Evolutionary conservation across 768 basidiomycete genomes (phyloP).

Genomic region (Fibroporia radiculosa): DNA sequence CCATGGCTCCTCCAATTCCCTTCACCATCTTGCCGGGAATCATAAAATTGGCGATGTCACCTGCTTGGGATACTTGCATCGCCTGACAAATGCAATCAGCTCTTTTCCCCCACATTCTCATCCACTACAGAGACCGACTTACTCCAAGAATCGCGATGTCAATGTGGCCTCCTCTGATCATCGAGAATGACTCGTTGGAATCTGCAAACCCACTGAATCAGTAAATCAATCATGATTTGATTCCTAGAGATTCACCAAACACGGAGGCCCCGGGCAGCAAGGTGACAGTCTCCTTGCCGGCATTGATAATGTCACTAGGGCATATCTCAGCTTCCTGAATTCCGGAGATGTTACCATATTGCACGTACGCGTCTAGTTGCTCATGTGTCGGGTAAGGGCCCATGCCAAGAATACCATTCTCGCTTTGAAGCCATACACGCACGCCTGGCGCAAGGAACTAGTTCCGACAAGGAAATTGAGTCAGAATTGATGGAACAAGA

Average conservation of each 20-base stretch:
- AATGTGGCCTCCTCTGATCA: constrained; percentile 97
- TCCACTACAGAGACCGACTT: constrained; percentile 24
- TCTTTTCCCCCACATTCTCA: constrained; percentile 6
- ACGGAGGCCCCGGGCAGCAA: constrained; percentile 86
- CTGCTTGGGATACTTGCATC: constrained; percentile 90
- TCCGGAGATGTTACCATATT: no score
- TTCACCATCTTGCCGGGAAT: constrained; percentile 91
- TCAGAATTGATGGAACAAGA: not conserved
- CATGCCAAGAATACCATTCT: constrained; percentile 87
- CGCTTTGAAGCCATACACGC: constrained; percentile 85
- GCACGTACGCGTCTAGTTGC: constrained; percentile 72
- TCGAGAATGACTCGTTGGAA: constrained; percentile 90
- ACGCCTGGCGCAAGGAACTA: constrained; percentile 62
- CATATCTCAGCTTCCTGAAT: not conserved
- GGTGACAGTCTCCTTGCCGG: constrained; percentile 92
- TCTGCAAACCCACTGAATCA: constrained; percentile 33
- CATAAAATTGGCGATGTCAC: constrained; percentile 98
- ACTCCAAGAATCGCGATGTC: constrained; percentile 91
- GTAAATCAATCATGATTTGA: not conserved
- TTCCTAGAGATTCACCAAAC: constrained; percentile 54
- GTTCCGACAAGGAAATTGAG: not conserved
- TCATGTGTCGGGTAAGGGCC: constrained; percentile 82
- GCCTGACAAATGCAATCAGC: constrained; percentile 43
- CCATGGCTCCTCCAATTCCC: constrained; percentile 96
- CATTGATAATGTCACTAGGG: constrained; percentile 81